These are phyloP conservation scores for Corymbia maculata DNA, from an alignment of 345 rosid species.

Conservation along the genomic window DNA sequence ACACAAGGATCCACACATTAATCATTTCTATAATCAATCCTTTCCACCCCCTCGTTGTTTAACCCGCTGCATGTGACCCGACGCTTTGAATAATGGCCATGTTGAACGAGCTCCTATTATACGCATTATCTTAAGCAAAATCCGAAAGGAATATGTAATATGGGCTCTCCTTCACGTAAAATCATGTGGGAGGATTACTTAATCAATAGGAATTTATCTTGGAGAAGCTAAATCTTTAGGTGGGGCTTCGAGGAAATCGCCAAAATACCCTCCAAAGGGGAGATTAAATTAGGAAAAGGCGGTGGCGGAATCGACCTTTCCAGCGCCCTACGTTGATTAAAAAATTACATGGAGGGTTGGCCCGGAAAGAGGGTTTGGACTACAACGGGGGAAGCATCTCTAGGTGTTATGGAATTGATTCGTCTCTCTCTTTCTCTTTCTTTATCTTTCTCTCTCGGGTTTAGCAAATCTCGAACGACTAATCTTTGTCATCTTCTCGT, in stretches of 20 bases:
- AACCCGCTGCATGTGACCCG: conserved; percentile 35
- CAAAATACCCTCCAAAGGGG: neutral
- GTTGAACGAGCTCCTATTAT: neutral
- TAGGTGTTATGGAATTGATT: conserved; percentile 21
- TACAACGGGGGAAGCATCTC: conserved; percentile 25
- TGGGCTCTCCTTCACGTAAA: neutral
- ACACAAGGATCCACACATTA: conserved; percentile 17
- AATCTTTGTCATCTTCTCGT: conserved; percentile 43
- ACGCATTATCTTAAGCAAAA: neutral
- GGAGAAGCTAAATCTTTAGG: neutral
- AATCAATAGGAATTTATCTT: neutral
- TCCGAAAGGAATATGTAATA: neutral
- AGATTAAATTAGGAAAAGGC: neutral
- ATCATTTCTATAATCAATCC: conserved; percentile 36
- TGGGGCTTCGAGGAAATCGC: neutral
- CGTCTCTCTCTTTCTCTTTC: neutral
- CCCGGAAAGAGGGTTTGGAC: neutral
- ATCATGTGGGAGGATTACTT: conserved; percentile 7
- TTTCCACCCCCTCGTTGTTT: neutral
- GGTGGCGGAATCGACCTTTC: neutral
- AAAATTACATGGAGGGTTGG: neutral
- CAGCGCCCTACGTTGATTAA: neutral
- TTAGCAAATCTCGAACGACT: conserved; percentile 18
- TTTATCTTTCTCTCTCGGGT: conserved; percentile 6
- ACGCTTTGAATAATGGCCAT: conserved; percentile 9